A percentile compares a stretch with the other conserved stretches of the same genome.
Conservation (phyloP, 164 flowering plant species). For the Vitis labrusca region DNA sequence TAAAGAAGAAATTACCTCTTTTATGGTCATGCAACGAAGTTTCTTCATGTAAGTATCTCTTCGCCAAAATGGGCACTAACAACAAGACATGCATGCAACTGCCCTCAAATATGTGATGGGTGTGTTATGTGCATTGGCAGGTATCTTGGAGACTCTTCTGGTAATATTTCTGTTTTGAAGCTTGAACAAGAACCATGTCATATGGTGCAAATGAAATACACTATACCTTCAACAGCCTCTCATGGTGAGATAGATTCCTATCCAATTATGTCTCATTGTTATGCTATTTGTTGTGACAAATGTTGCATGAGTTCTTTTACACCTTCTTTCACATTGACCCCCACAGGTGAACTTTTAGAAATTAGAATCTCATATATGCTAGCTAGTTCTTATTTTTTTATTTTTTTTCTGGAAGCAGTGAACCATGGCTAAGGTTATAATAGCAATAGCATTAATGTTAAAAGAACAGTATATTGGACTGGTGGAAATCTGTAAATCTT, state of each 20-base stretch:
- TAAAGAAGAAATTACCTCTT: slow-evolving; percentile 64
- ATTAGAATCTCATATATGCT: too few relatives aligned
- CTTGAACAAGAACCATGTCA: slow-evolving; percentile 46
- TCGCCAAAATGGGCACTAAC: not conserved
- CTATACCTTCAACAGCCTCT: slow-evolving; percentile 67
- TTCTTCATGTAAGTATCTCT: slow-evolving; percentile 56
- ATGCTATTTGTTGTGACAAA: not conserved
- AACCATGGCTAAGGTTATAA: too few relatives aligned
- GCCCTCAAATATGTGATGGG: not conserved
- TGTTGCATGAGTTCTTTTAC: too few relatives aligned
- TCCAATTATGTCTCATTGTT: not conserved
- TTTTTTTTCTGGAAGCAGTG: too few relatives aligned
- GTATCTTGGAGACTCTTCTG: slow-evolving; percentile 73
- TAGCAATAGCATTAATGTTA: too few relatives aligned
- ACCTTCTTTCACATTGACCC: too few relatives aligned
- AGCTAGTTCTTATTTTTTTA: too few relatives aligned
- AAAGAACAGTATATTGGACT: too few relatives aligned
- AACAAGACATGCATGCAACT: not conserved
- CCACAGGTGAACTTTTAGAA: too few relatives aligned
- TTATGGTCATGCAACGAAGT: slow-evolving; percentile 48
- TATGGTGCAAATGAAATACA: slow-evolving; percentile 65
- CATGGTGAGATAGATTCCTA: slow-evolving; percentile 47
- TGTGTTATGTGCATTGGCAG: slow-evolving; percentile 31
- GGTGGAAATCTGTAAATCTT: too few relatives aligned
- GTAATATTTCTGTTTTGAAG: slow-evolving; percentile 66